These are phyloP conservation scores for Arthrobotrys megalospora DNA, from an alignment of 2,329 filamentous ascomycete genomes.

Conservation along the genomic window DNA sequence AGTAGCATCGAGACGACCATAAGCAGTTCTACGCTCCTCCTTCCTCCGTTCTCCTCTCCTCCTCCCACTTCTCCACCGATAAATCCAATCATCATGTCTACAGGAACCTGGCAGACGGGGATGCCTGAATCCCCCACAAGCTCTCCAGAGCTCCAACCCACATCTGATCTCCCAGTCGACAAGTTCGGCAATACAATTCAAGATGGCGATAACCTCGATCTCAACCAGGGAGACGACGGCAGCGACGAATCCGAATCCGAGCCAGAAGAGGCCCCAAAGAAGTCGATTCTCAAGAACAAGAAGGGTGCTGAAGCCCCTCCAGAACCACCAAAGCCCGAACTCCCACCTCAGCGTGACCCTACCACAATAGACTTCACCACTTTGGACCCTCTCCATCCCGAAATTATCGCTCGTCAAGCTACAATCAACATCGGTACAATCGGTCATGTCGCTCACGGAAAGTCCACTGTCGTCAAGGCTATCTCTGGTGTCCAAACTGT, in stretches of 20 bases:
- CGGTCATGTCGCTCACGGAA: constrained; percentile 98
- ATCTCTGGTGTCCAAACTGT: constrained; percentile 99
- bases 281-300: constrained; percentile 89
- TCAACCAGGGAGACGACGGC: constrained; percentile 69
- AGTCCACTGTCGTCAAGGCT: constrained; percentile 98
- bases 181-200: constrained; percentile 81
- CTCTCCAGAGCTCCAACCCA: constrained; percentile 71
- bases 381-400: constrained; percentile 88
- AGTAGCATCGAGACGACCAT: constrained; percentile 7
- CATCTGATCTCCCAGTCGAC: constrained; percentile 69
- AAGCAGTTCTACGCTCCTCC: neutral
- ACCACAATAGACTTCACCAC: constrained; percentile 85
- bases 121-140: constrained; percentile 70
- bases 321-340: constrained; percentile 71
- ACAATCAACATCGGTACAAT: constrained; percentile 99
- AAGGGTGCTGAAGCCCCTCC: constrained; percentile 74
- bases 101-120: constrained; percentile 60
- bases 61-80: constrained; percentile 15
- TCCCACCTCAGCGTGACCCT: constrained; percentile 94
- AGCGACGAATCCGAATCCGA: constrained; percentile 72
- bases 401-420: constrained; percentile 97
- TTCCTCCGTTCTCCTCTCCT: constrained; percentile 17
- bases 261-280: constrained; percentile 75
- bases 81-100: constrained; percentile 32
- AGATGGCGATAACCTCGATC: constrained; percentile 72